Evolutionary conservation across 164 flowering plant species (phyloP), one percentile per base, ranked within the genome.

Genomic region (Echeveria elegans): DNA sequence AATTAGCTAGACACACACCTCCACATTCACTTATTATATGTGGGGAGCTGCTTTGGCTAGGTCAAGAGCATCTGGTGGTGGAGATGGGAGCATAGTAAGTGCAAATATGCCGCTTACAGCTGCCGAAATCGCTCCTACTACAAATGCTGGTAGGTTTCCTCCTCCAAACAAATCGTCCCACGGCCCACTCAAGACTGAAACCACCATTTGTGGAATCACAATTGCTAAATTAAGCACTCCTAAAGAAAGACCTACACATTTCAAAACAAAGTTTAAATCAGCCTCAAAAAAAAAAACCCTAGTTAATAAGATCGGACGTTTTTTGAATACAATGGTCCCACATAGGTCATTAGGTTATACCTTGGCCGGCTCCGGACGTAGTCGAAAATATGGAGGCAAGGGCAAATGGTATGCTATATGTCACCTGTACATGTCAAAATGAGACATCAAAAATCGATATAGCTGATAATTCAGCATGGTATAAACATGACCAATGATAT

Each of bases 161-260:
- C 58, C 58, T 29, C 68, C 68, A 19, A 66, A 66, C 6, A 66
- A 5, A 2, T 32, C 68, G 14, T 66, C 68, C 68, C 68, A 66
- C 23, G 59, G 68, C 1, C 68, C 68, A 31, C 68, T 66, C 14
- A 52, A 18, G 6, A 47, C 58, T 6, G 68, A 66, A 28, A 66
- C 37, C 2, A 66, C 16, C 68, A 66, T 66, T 52, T 66, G 58
- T 18, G 87, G 88, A 28, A 86, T 18, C 18, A 84, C 88, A 6
- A 84, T 81, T 30, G 90, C 75, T 58, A 86, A 80, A 68, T 86
- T 86, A 1, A 86, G 72, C 58, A 86, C 83, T 71, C 88, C 90
- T 32, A 86, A 68, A 0, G 88, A 82, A 29, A 86, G 81, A 32
- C 90, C 89, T 85, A 74, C 11, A 23, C 15, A 64, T 31, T 24